Base-by-base conservation (phyloP, 1,139 yeast genomes). In the Petasospora fabianii region DNA sequence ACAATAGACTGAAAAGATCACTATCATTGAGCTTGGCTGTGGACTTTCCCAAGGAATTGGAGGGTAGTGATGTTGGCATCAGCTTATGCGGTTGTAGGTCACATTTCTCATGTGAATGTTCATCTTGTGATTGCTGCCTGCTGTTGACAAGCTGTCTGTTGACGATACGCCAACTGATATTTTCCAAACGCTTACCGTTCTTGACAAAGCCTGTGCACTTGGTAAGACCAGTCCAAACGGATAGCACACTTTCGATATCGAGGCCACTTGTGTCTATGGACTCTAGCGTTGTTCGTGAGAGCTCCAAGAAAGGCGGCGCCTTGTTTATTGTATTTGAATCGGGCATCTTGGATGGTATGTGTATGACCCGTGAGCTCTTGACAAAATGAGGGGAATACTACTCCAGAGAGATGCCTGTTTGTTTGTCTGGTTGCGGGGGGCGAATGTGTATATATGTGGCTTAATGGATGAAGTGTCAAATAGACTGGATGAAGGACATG, bases 101-200 rank as follows among this genome's bases (percentile, higher is more conserved):
- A 6, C 21, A 6, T 13, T 29, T 19, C 5, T 22, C 11, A 22
- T 20, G 6, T 6, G 22, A 20, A 20, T 20, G 22, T 6, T 11
- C 15, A 27, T 19, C 32, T 33, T 27, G 30, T 18, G 32, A 18
- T n/a, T 29, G 36, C 5, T 44, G 41, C 32, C 44, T 43, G 22
- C 43, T 42, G 27, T 48, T 50, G 16, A 66, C 53, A 4, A 73
- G 39, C 36, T 71, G 74, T 35, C 77, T 61, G 45, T 74, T 75
- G 57, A 77, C 75, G 27, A 76, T 65, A 28, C 83, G 61, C 82
- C 82, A 77, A 35, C 78, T 71, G 41, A 76, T 65, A 53, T 77
- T 77, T 53, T 75, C 82, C 11, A 77, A 58, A 16, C 83, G 62
- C 38, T 70, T 66, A 24, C 82, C 82, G 50, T 75, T 71, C 42